Evolutionary conservation across 331 rosid species (phyloP).

Genomic region (Quercus phellos): DNA sequence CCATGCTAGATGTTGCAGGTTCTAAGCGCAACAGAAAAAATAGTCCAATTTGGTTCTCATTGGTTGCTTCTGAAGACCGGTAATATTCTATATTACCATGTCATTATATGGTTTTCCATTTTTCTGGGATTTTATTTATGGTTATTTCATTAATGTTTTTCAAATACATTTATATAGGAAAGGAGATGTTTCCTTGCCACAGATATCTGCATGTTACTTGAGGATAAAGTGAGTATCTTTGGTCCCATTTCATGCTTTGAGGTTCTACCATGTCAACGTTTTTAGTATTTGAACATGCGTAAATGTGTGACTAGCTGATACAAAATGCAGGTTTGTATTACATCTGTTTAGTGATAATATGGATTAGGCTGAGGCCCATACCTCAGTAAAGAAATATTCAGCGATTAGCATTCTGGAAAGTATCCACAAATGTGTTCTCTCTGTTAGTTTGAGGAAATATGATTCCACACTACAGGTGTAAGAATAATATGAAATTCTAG

Average conservation of each 20-base stretch:
- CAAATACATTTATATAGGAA: conserved; percentile 55
- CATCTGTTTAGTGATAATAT: not conserved
- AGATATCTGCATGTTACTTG: conserved; percentile 76
- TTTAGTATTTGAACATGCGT: conserved; percentile 7
- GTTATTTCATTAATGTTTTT: conserved; percentile 13
- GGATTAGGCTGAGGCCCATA: not conserved
- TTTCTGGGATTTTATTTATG: conserved; percentile 6
- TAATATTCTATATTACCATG: conserved; percentile 25
- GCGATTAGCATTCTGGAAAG: not conserved
- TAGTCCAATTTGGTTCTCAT: conserved; percentile 87
- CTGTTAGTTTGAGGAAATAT: not conserved
- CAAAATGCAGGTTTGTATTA: not conserved
- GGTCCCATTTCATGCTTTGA: conserved; percentile 18
- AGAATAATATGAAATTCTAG: not conserved
- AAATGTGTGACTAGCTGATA: not conserved
- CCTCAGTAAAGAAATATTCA: not conserved
- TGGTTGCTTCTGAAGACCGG: conserved; percentile 89
- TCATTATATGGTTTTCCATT: not conserved
- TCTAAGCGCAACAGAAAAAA: conserved; percentile 42
- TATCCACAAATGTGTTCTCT: not conserved
- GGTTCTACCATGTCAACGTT: not conserved
- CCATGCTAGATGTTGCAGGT: conserved; percentile 49
- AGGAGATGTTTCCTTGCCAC: conserved; percentile 84
- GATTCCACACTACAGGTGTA: too few relatives aligned
- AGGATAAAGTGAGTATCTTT: conserved; percentile 70